These are phyloP conservation scores for Saksenaea oblongispora DNA, from an alignment of 371 early-diverging fungal genomes.

Conservation along the genomic window DNA sequence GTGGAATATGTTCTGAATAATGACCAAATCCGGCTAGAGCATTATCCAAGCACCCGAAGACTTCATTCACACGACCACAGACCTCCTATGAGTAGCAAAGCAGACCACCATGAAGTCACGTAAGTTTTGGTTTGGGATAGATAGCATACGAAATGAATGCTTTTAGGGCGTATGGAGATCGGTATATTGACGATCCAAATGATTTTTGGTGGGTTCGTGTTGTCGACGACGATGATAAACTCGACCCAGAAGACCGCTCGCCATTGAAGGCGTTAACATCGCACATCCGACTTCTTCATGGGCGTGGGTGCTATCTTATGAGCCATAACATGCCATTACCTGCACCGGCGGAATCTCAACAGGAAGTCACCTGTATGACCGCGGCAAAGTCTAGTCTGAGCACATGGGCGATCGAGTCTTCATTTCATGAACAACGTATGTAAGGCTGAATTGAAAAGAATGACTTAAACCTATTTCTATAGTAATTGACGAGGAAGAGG, in stretches of 20 bases:
- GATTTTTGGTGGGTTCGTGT: slow-evolving; percentile 36
- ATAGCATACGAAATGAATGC: not conserved
- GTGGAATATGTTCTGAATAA: slow-evolving; percentile 57
- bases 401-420: slow-evolving; percentile 61
- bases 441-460: not conserved
- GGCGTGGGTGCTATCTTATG: slow-evolving; percentile 35
- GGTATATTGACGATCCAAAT: slow-evolving; percentile 14
- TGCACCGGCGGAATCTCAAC: slow-evolving; percentile 62
- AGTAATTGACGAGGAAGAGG: slow-evolving; percentile 15
- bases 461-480: not conserved
- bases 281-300: slow-evolving; percentile 71
- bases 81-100: slow-evolving; percentile 30
- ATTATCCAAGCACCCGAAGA: slow-evolving; percentile 66
- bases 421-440: slow-evolving; percentile 34
- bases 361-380: slow-evolving; percentile 85
- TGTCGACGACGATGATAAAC: slow-evolving; percentile 12
- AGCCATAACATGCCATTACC: slow-evolving; percentile 27
- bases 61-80: slow-evolving; percentile 88
- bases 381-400: slow-evolving; percentile 56
- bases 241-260: slow-evolving; percentile 17
- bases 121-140: slow-evolving; percentile 27
- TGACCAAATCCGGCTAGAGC: slow-evolving; percentile 77
- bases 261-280: slow-evolving; percentile 34
- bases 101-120: slow-evolving; percentile 41
- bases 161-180: slow-evolving; percentile 32